phyloP scores from a whole-genome alignment of 139 green algal genomes.

The Chlamydomonas sphaeroides region DNA sequence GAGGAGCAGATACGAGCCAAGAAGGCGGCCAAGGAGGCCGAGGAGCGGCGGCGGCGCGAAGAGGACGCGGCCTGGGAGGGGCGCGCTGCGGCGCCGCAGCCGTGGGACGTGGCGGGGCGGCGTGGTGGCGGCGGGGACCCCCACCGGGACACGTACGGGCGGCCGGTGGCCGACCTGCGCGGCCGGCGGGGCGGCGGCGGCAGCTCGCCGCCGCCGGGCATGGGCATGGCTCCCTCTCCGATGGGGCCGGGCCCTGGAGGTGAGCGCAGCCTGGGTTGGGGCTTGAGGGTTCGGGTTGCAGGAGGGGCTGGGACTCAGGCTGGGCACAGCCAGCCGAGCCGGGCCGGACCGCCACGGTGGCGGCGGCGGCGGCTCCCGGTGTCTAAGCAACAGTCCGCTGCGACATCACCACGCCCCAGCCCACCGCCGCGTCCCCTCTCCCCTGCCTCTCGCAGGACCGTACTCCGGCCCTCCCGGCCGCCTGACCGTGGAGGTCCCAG shows the following conservation, averaged over 20 bases:
- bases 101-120: conserved; percentile 23
- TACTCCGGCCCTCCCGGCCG: conserved; percentile 3
- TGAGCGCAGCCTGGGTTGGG: too few species aligned
- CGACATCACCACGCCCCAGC: too few species aligned
- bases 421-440: too few species aligned
- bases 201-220: neutral
- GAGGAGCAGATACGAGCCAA: conserved; percentile 42
- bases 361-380: too few species aligned
- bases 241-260: neutral
- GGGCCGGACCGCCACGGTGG: too few species aligned
- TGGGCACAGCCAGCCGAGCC: too few species aligned
- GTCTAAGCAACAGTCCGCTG: too few species aligned
- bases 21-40: conserved; percentile 23
- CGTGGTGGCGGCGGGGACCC: conserved; percentile 45
- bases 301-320: too few species aligned
- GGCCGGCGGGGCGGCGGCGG: neutral
- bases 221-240: too few species aligned
- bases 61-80: conserved; percentile 26
- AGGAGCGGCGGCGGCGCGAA: conserved; percentile 20
- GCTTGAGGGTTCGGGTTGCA: too few species aligned
- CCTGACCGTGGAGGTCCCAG: conserved; percentile 13
- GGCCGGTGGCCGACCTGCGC: conserved; percentile 37
- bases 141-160: conserved; percentile 9
- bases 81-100: conserved; percentile 9
- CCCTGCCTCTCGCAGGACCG: neutral